Percentiles rank a stretch among this genome's conserved stretches.
Evolutionary conservation across 306 rosid species (phyloP).

Genomic region (Cajanus cajan): DNA sequence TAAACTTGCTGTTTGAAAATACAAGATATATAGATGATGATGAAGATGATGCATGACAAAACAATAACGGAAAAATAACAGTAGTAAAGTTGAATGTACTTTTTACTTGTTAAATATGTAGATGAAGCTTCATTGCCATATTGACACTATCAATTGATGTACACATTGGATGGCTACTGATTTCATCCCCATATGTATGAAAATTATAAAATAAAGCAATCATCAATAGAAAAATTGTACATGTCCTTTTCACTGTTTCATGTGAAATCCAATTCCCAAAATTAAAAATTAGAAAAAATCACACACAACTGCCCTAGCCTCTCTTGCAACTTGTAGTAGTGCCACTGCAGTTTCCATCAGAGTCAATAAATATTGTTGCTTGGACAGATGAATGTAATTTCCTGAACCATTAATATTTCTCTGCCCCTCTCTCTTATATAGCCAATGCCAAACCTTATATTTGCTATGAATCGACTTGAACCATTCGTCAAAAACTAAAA

Average conservation of each 20-base stretch:
- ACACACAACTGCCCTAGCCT: neutral
- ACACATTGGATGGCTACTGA: neutral
- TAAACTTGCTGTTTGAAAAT: slow-evolving; percentile 13
- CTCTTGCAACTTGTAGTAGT: slow-evolving; percentile 3
- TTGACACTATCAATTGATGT: slow-evolving; percentile 21
- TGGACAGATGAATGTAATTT: slow-evolving; percentile 15
- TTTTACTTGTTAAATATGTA: slow-evolving; percentile 13
- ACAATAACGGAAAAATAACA: slow-evolving; percentile 12
- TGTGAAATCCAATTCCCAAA: slow-evolving; percentile 17
- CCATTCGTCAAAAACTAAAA: neutral
- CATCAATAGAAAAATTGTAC: slow-evolving; percentile 26
- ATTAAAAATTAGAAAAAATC: neutral
- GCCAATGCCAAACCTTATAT: neutral
- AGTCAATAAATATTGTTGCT: slow-evolving; percentile 24
- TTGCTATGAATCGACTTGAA: neutral
- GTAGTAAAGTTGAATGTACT: slow-evolving; percentile 11
- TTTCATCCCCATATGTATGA: slow-evolving; percentile 12
- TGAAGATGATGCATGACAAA: slow-evolving; percentile 19
- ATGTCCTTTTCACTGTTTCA: slow-evolving; percentile 23
- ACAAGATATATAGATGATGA: neutral
- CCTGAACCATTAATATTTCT: neutral
- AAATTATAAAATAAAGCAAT: slow-evolving; percentile 24
- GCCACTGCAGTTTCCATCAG: slow-evolving; percentile 3
- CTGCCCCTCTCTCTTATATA: neutral
- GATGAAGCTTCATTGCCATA: slow-evolving; percentile 23